Evolutionary conservation across 306 rosid species (phyloP).

Genomic region (Cicer yamashitae): DNA sequence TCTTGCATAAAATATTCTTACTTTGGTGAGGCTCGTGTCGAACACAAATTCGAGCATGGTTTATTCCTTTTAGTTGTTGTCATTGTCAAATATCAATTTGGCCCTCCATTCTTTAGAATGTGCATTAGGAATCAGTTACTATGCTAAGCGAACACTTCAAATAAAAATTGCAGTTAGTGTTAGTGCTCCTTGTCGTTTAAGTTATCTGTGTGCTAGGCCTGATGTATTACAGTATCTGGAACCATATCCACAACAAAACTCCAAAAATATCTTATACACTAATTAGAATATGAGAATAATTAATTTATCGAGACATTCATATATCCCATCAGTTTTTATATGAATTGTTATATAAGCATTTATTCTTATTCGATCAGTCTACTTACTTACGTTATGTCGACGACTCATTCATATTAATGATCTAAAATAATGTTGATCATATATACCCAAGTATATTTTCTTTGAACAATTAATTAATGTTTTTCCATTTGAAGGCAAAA

Average conservation of each 20-base stretch:
- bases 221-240: slow-evolving; percentile 36
- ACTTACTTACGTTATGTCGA: not conserved
- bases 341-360: not conserved
- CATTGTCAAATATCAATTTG: not conserved
- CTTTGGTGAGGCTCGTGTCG: no score
- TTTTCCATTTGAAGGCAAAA: slow-evolving; percentile 16
- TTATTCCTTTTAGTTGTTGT: not conserved
- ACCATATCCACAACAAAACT: slow-evolving; percentile 30
- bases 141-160: slow-evolving; percentile 21
- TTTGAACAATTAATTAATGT: not conserved
- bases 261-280: slow-evolving; percentile 6
- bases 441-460: slow-evolving; percentile 18
- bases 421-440: not conserved
- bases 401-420: not conserved
- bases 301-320: not conserved
- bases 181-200: not conserved
- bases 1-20: no score
- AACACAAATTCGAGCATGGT: no score
- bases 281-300: not conserved
- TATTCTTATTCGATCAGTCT: no score
- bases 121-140: not conserved
- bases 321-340: slow-evolving; percentile 23
- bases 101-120: not conserved
- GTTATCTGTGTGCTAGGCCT: not conserved
- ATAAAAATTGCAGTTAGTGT: not conserved